Evolutionary conservation across 768 basidiomycete genomes (phyloP).

Genomic region (Tricholoma sp.): DNA sequence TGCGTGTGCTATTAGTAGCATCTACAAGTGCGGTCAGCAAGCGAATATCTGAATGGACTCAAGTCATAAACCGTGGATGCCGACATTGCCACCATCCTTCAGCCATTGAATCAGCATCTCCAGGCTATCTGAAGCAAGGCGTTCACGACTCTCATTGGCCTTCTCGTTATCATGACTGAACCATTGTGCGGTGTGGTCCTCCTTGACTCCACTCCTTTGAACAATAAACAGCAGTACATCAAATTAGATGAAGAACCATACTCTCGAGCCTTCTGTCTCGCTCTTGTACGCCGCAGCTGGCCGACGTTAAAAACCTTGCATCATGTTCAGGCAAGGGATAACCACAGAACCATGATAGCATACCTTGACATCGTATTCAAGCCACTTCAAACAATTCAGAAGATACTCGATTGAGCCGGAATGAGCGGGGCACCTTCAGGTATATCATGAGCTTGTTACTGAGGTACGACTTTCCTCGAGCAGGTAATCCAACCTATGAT

Average conservation of each 20-base stretch:
- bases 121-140: slow-evolving; percentile 84
- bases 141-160: slow-evolving; percentile 72
- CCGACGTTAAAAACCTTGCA: slow-evolving; percentile 97
- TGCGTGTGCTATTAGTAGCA: slow-evolving; percentile 89
- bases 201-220: slow-evolving; percentile 71
- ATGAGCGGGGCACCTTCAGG: slow-evolving; percentile 58
- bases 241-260: slow-evolving; percentile 24
- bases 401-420: slow-evolving; percentile 5
- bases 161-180: slow-evolving; percentile 84
- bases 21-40: slow-evolving; percentile 41
- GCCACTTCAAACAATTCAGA: slow-evolving; percentile 59
- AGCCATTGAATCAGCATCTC: slow-evolving; percentile 96
- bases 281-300: slow-evolving; percentile 84
- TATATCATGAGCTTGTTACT: slow-evolving; percentile 98
- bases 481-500: slow-evolving; percentile 90
- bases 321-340: neutral
- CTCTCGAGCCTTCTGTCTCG: slow-evolving; percentile 74
- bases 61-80: slow-evolving; percentile 75
- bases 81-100: slow-evolving; percentile 93
- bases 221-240: slow-evolving; percentile 1
- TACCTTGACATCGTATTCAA: slow-evolving; percentile 95
- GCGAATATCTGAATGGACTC: neutral
- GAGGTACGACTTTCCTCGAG: slow-evolving; percentile 95
- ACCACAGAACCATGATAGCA: neutral
- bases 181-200: slow-evolving; percentile 87